Base-by-base conservation (phyloP, 163 green algal genomes). In the Chlorella variabilis region DNA sequence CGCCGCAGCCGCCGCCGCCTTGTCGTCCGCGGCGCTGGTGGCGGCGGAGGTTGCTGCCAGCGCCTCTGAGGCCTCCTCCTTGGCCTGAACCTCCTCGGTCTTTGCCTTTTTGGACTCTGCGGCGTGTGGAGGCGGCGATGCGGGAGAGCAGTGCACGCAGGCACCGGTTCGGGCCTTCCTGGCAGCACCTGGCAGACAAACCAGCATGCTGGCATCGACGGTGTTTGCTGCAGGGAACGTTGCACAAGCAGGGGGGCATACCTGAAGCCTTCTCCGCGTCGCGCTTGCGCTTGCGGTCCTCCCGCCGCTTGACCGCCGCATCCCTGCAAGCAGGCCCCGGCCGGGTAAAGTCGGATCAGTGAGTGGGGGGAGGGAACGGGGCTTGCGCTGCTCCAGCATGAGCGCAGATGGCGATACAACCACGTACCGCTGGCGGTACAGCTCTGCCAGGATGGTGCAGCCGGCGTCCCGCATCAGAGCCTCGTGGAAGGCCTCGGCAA, bases 401-500 rank as follows among this genome's bases (percentile, higher is more conserved):
- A 41, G 61, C 61, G 13, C n/a, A 20, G 27, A 25, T 25, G 56
- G 65, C 38, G 13, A 56, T 31, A 58, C 38, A 56, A 13, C 38
- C 39, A 74, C 71, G 48, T 38, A 79, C 71, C 68, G 56, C 25
- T 69, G 77, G 25, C 36, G 25, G 36, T 77, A 58, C 38, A 84
- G 54, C 41, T 71, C 66, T 2, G 11, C 38, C 18, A 84, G 9
- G 25, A 78, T 39, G 54, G 71, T 36, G 36, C 36, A 34, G n/a
- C 71, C 71, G 5, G 48, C 93, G 61, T 92, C 87, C 4, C 86
- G 77, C 77, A 79, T 79, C 56, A 96, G 78, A 83, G 93, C 87
- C 62, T 96, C 91, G n/a, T 94, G 83, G 38, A 97, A 88, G 38
- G 67, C 81, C 87, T 97, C 93, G 0, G 92, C 93, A 79, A 94